Evolutionary conservation across 345 rosid species (phyloP), one percentile per base, ranked within the genome.

Genomic region (Geranium brycei): DNA sequence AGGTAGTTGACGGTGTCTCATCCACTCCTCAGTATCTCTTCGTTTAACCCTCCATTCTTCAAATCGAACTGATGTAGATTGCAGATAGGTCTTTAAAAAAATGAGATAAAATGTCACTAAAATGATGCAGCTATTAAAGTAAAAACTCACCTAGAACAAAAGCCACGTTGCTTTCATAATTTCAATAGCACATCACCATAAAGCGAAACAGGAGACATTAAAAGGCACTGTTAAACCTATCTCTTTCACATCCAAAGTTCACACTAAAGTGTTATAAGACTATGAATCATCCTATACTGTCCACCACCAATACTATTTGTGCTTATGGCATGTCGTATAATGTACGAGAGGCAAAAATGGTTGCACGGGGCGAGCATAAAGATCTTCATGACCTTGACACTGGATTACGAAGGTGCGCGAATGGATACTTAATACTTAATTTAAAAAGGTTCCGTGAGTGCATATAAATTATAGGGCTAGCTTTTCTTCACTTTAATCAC

Each of bases 1-100:
- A 35, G 97, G 97, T 73, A 91, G 76, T 58, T 84, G 97, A 5
- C 97, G 84, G 64, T 88, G 97, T 75, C 89, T 83, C 93, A 91
- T 91, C 97, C 97, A 91, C 75, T 91, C 97, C 70, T 91, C 97
- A 7, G 95, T 88, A 66, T 91, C 97, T 75, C 89, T 86, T 72
- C 95, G 71, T 66, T 77, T 74, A 5, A 91, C 79, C 71, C 95
- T 88, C 96, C 97, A 91, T 68, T 91, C 97, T 51, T 91, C 96
- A 61, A 86, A 57, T 79, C 93, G 86, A 16, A 87, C 87, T 17
- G 87, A 74, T 38, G 93, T 78, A n/a, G 97, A 88, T 91, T 86
- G 85, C 72, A 91, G 79, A 72, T 86, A 88, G 53, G 79, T 80
- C 97, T 86, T 72, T 72, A 73, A 68, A 53, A 31, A 72, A 28